Conservation (phyloP, 306 rosid species). For the Dryas drummondii region DNA sequence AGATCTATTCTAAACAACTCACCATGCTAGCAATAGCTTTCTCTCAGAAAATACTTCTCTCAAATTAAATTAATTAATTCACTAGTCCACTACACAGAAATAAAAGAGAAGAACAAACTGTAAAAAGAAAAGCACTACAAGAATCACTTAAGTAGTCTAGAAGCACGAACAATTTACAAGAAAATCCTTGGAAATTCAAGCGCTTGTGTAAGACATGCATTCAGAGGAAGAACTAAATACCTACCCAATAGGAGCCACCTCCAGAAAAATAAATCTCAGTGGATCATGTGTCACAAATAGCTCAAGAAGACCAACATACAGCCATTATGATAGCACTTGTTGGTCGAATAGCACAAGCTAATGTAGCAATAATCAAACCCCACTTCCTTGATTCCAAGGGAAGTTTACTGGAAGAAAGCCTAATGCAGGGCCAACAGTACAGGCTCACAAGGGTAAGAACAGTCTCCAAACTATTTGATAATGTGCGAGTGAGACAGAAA, state of each 20-base stretch:
- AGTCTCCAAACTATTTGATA: constrained; percentile 88
- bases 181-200: constrained; percentile 1
- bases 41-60: no score
- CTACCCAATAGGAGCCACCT: constrained; percentile 89
- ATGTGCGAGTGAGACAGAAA: constrained; percentile 72
- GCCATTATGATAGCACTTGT: constrained; percentile 83
- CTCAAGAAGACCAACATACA: constrained; percentile 75
- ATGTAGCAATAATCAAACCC: constrained; percentile 71
- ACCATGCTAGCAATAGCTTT: no score
- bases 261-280: constrained; percentile 58
- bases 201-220: not conserved
- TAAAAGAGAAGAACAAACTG: not conserved
- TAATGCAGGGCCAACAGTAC: constrained; percentile 89
- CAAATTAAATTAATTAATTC: not conserved
- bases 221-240: constrained; percentile 30
- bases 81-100: not conserved
- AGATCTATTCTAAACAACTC: no score
- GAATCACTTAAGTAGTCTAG: not conserved
- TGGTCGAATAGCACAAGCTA: constrained; percentile 84
- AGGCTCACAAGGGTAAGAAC: constrained; percentile 78
- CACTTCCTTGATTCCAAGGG: constrained; percentile 63
- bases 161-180: not conserved
- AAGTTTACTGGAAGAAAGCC: constrained; percentile 36
- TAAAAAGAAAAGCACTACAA: not conserved
- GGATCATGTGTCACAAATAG: constrained; percentile 48